Conservation (phyloP, 129 eudicot genomes). For the Flaveria robusta region DNA sequence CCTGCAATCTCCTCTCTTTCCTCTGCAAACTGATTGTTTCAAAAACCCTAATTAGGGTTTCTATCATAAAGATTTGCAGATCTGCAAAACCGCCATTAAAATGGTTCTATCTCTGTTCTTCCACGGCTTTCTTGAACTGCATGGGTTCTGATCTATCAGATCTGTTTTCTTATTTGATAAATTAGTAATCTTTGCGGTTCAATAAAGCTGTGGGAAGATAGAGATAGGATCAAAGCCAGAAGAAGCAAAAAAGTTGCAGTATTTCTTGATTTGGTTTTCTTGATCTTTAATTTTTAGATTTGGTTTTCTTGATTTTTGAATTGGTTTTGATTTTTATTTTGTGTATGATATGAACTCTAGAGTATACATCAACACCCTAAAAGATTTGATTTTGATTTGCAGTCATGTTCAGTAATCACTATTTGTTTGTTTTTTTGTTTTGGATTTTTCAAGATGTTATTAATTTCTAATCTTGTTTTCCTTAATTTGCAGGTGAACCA, state of each 20-base stretch:
- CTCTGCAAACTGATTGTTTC: not conserved
- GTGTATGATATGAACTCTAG: not conserved
- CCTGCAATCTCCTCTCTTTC: conserved; percentile 35
- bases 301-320: not conserved
- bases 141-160: conserved; percentile 32
- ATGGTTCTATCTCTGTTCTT: conserved; percentile 77
- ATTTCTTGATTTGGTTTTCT: not conserved
- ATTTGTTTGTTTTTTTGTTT: not conserved
- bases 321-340: too few relatives aligned
- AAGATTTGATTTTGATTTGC: not conserved
- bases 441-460: not conserved
- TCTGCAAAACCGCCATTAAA: conserved; percentile 16
- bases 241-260: not conserved
- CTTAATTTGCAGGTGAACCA: not conserved
- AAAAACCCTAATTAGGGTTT: conserved; percentile 62
- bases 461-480: not conserved
- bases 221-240: conserved; percentile 45
- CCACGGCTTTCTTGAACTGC: conserved; percentile 99
- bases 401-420: not conserved
- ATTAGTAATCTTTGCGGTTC: conserved; percentile 70
- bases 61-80: not conserved
- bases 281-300: not conserved
- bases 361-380: not conserved
- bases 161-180: conserved; percentile 9
- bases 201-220: conserved; percentile 99